Evolutionary conservation across 257 asterid genomes (phyloP), one percentile per base, ranked within the genome.

Genomic region (Penstemon eatonii): DNA sequence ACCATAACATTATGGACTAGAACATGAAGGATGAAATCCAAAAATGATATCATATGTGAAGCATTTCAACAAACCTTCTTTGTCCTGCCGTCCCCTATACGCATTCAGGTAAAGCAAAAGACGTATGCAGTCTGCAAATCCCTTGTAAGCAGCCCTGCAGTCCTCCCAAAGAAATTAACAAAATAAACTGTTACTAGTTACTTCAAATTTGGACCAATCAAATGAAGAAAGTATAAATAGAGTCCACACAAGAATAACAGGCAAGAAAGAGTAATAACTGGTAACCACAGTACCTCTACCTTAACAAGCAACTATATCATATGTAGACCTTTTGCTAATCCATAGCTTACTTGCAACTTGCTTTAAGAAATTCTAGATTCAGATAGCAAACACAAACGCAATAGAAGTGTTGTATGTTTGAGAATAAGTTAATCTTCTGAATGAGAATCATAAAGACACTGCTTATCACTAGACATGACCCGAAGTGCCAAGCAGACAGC

Each of bases 141-240:
- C 99, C 87, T 94, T 94, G 83, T 94, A 94, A 56, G 99, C 96
- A 80, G 99, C 99, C 99, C 99, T 94, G 73, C 60, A 74, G 77
- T 65, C 73, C 64, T 58, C 67, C 55, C 60, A 75, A 74, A 39
- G 37, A 64, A 59, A 60, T 40, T 64, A 68, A 51, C 7, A 75
- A 68, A 66, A 60, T n/a, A 68, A 72, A 56, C 66, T 66, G n/a
- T 58, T 56, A 41, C 9, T 57, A 49, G 52, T 36, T 66, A 64
- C 13, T 41, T 47, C 51, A 45, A 63, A 39, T 58, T 42, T 44
- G 47, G 67, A 60, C 58, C 56, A 75, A 64, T 40, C 47, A 77
- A 46, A 60, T 65, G 10, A 45, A 38, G 25, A 43, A 51, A 4
- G 54, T 54, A 56, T 38, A 41, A 37, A 63, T 7, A 67, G 43